Percentiles rank a stretch among this genome's conserved stretches.
Conservation (phyloP, 169 alveolate genomes). For the Perkinsus olseni region DNA sequence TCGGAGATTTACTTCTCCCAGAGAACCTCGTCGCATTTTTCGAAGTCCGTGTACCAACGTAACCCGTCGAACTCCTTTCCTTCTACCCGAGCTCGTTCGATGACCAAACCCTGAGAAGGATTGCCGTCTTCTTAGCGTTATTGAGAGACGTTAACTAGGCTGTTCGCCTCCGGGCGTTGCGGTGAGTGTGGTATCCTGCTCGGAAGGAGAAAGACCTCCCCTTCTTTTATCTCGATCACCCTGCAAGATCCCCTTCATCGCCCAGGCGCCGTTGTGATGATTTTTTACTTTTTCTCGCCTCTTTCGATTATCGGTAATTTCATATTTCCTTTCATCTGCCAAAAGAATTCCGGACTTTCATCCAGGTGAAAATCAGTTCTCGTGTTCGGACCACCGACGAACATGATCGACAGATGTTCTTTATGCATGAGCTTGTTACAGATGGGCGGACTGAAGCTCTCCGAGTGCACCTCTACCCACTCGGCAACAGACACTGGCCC, state of each 20-base stretch:
- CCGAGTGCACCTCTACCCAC: slow-evolving; percentile 7
- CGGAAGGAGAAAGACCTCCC: slow-evolving; percentile 7
- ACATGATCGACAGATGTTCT: slow-evolving; percentile 9
- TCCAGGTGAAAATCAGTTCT: slow-evolving; percentile 13
- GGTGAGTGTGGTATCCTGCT: slow-evolving; percentile 11
- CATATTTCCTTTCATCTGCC: slow-evolving; percentile 10
- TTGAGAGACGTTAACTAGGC: neutral
- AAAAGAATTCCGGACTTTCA: slow-evolving; percentile 3
- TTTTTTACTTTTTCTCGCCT: neutral
- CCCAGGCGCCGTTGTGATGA: neutral
- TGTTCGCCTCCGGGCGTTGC: slow-evolving; percentile 10
- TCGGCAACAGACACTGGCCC: neutral
- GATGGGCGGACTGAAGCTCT: slow-evolving; percentile 7
- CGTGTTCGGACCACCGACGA: slow-evolving; percentile 16
- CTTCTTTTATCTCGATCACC: slow-evolving; percentile 3
- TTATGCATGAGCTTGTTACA: slow-evolving; percentile 10
- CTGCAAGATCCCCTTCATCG: neutral
- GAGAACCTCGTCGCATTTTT: neutral
- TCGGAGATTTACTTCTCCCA: neutral
- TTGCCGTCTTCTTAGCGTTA: neutral
- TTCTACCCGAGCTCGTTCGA: neutral
- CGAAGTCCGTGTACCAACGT: neutral
- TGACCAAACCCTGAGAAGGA: neutral
- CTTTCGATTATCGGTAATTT: slow-evolving; percentile 1
- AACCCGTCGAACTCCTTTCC: neutral